phyloP scores from a whole-genome alignment of 352 stramenopile genomes.

The Globisporangium orthogonon region DNA sequence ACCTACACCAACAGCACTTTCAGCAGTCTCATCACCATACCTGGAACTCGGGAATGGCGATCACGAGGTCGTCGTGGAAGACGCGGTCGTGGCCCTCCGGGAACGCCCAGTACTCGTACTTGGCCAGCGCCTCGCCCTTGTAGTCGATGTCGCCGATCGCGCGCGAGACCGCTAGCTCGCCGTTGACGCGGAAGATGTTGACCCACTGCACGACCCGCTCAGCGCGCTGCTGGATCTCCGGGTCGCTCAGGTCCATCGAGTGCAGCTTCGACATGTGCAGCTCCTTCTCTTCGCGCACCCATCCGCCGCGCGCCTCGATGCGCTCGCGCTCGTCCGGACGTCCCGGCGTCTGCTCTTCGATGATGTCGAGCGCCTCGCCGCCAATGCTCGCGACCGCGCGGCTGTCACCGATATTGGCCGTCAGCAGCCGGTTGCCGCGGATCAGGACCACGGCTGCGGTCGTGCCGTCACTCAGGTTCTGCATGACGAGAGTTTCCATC shows the following conservation, averaged over 20 bases:
- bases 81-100: slow-evolving; percentile 72
- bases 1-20: no score
- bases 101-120: slow-evolving; percentile 82
- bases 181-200: slow-evolving; percentile 86
- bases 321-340: slow-evolving; percentile 60
- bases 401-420: slow-evolving; percentile 86
- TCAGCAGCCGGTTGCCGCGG: slow-evolving; percentile 73
- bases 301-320: slow-evolving; percentile 63
- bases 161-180: slow-evolving; percentile 89
- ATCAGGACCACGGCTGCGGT: slow-evolving; percentile 79
- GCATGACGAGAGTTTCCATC: not conserved
- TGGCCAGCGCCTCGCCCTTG: slow-evolving; percentile 68
- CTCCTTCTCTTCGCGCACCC: slow-evolving; percentile 61
- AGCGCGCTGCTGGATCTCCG: slow-evolving; percentile 75
- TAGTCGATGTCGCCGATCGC: slow-evolving; percentile 92
- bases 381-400: slow-evolving; percentile 78
- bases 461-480: slow-evolving; percentile 68
- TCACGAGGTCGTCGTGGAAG: slow-evolving; percentile 84
- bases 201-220: slow-evolving; percentile 82
- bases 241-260: slow-evolving; percentile 86
- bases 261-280: slow-evolving; percentile 85
- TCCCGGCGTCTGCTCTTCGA: slow-evolving; percentile 82
- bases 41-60: slow-evolving; percentile 81
- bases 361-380: slow-evolving; percentile 79
- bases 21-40: slow-evolving; percentile 2